phyloP scores from a whole-genome alignment of 1,139 yeast genomes.

The Martiniozyma asiatica region DNA sequence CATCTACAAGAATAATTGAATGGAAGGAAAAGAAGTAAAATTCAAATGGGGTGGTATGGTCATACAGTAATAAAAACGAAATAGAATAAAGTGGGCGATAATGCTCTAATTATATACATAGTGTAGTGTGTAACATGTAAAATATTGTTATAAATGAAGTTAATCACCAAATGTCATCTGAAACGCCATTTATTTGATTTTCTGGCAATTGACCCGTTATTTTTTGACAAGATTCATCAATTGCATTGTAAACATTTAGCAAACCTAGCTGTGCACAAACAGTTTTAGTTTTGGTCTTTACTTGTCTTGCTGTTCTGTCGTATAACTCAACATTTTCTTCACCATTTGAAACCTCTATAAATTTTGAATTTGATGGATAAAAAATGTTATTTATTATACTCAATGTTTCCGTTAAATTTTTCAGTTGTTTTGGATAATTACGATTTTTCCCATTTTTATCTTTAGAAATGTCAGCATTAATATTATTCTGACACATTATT shows the following conservation, averaged over 20 bases:
- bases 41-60: too few species aligned
- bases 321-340: slow-evolving; percentile 16
- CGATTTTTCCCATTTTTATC: slow-evolving; percentile 5
- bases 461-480: neutral
- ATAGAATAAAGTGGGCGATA: too few species aligned
- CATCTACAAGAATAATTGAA: slow-evolving; percentile 25
- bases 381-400: slow-evolving; percentile 11
- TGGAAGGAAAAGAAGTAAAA: too few species aligned
- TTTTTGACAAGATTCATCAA: slow-evolving; percentile 13
- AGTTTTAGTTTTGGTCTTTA: slow-evolving; percentile 17
- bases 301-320: slow-evolving; percentile 15
- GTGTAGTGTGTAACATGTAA: neutral
- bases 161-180: slow-evolving; percentile 20
- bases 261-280: slow-evolving; percentile 15
- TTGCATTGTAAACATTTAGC: slow-evolving; percentile 11
- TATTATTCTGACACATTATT: slow-evolving; percentile 4
- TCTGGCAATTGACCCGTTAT: slow-evolving; percentile 18
- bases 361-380: slow-evolving; percentile 10
- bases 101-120: neutral
- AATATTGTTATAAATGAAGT: too few species aligned
- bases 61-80: too few species aligned
- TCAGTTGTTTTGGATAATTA: slow-evolving; percentile 4
- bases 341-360: slow-evolving; percentile 14
- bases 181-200: slow-evolving; percentile 12
- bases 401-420: slow-evolving; percentile 6